Conservation (phyloP, 2,329 filamentous ascomycete genomes). For the Aureobasidium vineae region DNA sequence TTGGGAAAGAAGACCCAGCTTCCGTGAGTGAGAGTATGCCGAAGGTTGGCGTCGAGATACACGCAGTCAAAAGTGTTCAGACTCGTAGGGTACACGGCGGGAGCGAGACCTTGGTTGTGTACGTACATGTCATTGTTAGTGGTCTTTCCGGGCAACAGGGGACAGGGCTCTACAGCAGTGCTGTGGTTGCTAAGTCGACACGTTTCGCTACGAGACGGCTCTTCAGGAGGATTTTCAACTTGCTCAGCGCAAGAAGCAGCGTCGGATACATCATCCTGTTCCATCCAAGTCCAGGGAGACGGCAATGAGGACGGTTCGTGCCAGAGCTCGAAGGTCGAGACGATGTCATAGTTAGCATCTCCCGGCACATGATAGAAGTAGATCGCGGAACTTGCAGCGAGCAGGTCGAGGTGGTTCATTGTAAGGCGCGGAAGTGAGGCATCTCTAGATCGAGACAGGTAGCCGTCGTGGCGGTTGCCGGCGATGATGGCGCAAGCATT, state of each 20-base stretch:
- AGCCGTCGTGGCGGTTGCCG: conserved; percentile 13
- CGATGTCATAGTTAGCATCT: neutral
- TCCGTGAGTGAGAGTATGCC: neutral
- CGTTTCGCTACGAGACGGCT: neutral
- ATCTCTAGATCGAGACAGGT: neutral
- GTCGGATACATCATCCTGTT: conserved; percentile 16
- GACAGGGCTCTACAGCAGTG: conserved; percentile 1
- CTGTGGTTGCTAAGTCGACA: conserved; percentile 11
- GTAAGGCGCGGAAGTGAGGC: neutral
- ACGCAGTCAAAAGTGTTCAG: conserved; percentile 1
- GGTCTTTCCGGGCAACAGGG: conserved; percentile 4
- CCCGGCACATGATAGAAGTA: conserved; percentile 14
- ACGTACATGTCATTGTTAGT: neutral
- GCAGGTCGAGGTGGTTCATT: conserved; percentile 3
- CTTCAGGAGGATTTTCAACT: neutral
- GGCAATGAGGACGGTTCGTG: neutral
- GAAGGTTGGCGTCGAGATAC: conserved; percentile 14
- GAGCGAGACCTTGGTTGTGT: neutral
- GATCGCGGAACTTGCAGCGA: neutral
- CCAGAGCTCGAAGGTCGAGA: conserved; percentile 4
- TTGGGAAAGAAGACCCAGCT: conserved; percentile 4
- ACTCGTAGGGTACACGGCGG: neutral
- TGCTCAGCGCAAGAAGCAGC: neutral
- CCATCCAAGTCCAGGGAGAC: conserved; percentile 2
- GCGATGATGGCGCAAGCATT: conserved; percentile 20